A percentile compares a stretch with the other conserved stretches of the same genome.
These are phyloP conservation scores for Fennellomyces sp. DNA, from an alignment of 371 early-diverging fungal genomes.

Conservation along the genomic window DNA sequence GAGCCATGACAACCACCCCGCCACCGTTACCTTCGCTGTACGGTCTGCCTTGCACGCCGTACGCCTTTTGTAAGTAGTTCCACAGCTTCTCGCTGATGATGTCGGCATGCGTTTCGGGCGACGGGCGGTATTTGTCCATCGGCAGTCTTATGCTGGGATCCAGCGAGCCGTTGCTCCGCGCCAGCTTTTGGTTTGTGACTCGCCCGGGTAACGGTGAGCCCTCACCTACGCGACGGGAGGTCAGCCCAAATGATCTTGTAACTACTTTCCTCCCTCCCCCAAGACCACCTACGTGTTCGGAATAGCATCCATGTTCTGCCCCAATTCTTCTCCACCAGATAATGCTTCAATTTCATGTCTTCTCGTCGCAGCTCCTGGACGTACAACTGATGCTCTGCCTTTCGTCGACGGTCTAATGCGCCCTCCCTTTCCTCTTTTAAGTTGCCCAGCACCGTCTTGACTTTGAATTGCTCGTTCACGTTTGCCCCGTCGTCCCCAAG, in stretches of 20 bases:
- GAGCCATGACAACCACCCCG: not conserved
- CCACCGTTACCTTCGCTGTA: constrained; percentile 38
- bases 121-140: constrained; percentile 46
- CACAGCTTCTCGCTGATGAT: constrained; percentile 46
- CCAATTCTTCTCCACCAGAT: constrained; percentile 46
- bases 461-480: constrained; percentile 18
- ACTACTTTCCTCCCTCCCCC: not conserved
- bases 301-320: constrained; percentile 49
- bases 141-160: constrained; percentile 47
- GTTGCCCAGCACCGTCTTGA: constrained; percentile 11
- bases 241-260: not conserved
- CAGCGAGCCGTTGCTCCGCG: constrained; percentile 37
- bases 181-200: constrained; percentile 37
- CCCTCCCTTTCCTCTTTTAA: constrained; percentile 25
- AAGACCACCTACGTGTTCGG: constrained; percentile 36
- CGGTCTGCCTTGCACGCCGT: constrained; percentile 45
- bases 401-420: constrained; percentile 42
- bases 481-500: constrained; percentile 16
- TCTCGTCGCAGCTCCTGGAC: constrained; percentile 48
- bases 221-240: constrained; percentile 37
- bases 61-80: constrained; percentile 35
- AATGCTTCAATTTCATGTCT: constrained; percentile 44
- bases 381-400: constrained; percentile 42
- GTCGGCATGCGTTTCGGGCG: constrained; percentile 51
- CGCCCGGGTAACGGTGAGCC: constrained; percentile 41